Evolutionary conservation across 306 rosid genomes (phyloP).

Genomic region (Corylus americana): DNA sequence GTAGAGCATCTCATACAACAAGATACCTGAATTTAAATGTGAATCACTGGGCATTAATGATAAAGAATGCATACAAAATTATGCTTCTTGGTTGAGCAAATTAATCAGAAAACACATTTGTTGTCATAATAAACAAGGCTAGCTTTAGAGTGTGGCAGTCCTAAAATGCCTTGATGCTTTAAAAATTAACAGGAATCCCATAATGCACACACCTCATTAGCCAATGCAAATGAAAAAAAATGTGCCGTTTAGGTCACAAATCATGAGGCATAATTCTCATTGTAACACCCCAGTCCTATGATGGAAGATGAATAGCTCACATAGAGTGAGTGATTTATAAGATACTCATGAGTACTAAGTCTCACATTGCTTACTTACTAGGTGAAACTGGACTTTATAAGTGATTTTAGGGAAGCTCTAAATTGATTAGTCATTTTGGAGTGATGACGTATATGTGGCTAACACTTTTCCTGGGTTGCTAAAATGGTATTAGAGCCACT

Average conservation of each 20-base stretch:
- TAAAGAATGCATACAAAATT: not conserved
- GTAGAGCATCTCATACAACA: constrained; percentile 93
- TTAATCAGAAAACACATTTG: not conserved
- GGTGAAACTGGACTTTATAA: no score
- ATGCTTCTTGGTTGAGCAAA: not conserved
- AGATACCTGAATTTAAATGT: constrained; percentile 60
- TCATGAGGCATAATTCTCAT: not conserved
- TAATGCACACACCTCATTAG: not conserved
- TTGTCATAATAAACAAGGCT: not conserved
- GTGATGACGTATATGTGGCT: no score
- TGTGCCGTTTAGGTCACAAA: not conserved
- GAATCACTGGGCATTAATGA: constrained; percentile 2
- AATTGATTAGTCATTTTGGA: no score
- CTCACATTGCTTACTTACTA: no score
- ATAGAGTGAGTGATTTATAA: no score
- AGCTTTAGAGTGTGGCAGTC: not conserved
- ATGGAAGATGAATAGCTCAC: no score
- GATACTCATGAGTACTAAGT: no score
- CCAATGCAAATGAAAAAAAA: not conserved
- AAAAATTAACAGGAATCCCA: not conserved
- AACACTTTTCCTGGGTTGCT: no score
- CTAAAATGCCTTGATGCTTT: not conserved
- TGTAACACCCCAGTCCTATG: no score
- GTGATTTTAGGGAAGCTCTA: no score
- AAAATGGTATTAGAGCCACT: no score